Evolutionary conservation across 2,329 filamentous ascomycete genomes (phyloP).

Genomic region (Aspergillus tamarii): DNA sequence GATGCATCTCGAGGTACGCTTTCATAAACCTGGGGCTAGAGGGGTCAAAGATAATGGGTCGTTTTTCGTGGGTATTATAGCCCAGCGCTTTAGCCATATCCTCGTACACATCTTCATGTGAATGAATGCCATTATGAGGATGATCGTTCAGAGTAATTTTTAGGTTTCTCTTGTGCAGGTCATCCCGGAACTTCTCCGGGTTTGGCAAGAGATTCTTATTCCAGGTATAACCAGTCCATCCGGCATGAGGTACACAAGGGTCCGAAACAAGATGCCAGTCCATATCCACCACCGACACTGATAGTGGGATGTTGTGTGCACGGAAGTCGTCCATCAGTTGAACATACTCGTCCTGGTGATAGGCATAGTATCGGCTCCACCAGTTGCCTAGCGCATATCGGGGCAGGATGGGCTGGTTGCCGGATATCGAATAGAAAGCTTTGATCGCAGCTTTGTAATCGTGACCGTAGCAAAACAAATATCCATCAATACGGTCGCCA

Average conservation of each 20-base stretch:
- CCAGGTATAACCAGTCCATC: constrained; percentile 68
- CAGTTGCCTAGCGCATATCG: constrained; percentile 65
- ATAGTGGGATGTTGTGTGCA: constrained; percentile 56
- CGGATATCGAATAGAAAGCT: constrained; percentile 59
- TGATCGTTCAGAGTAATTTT: constrained; percentile 65
- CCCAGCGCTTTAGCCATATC: too few species aligned
- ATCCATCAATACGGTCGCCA: too few species aligned
- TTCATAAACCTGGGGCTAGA: too few species aligned
- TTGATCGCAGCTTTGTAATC: constrained; percentile 60
- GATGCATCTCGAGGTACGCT: constrained; percentile 52
- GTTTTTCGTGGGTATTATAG: too few species aligned
- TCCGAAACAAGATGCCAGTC: constrained; percentile 65
- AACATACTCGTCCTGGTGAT: constrained; percentile 59
- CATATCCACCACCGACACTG: constrained; percentile 66
- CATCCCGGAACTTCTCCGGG: constrained; percentile 54
- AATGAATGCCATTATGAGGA: constrained; percentile 62
- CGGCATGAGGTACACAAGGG: constrained; percentile 49
- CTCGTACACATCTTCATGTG: constrained; percentile 56
- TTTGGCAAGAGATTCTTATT: constrained; percentile 61
- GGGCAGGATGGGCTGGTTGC: constrained; percentile 58
- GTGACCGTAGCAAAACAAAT: constrained; percentile 54
- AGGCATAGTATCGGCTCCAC: constrained; percentile 67
- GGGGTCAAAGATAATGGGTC: too few species aligned
- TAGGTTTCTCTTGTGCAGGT: constrained; percentile 56
- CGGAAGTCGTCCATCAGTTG: constrained; percentile 61